Percentiles rank a stretch among this genome's conserved stretches.
Conservation (phyloP, 2,329 filamentous ascomycete species). For the Exutisphaerella laricina region DNA sequence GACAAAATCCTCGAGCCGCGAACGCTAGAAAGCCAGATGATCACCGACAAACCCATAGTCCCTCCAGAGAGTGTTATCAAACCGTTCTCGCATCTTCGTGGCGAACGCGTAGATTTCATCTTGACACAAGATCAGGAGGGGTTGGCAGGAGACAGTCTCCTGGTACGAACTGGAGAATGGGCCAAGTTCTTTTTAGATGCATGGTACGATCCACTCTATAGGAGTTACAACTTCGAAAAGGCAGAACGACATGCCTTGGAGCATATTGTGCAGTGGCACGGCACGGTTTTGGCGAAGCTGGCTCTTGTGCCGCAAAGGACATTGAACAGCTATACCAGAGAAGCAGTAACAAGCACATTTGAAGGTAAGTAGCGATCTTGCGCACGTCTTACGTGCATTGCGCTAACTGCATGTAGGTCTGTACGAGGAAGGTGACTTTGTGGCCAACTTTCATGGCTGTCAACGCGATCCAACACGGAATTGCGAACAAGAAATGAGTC, state of each 20-base stretch:
- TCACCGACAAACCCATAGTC: conserved; percentile 78
- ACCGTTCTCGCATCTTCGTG: conserved; percentile 78
- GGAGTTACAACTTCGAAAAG: conserved; percentile 93
- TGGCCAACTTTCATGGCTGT: conserved; percentile 74
- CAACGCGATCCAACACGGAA: conserved; percentile 48
- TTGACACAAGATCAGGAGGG: conserved; percentile 80
- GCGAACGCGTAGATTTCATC: conserved; percentile 72
- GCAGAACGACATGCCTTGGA: conserved; percentile 85
- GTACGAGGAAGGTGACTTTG: conserved; percentile 79
- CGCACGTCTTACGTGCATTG: not conserved
- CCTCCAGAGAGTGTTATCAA: conserved; percentile 96
- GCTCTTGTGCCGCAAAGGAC: conserved; percentile 81
- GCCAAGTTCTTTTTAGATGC: conserved; percentile 87
- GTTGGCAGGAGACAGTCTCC: conserved; percentile 68
- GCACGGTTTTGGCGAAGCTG: conserved; percentile 84
- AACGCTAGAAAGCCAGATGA: conserved; percentile 71
- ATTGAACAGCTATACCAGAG: conserved; percentile 69
- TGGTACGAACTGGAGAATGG: conserved; percentile 82
- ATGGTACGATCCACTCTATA: conserved; percentile 93
- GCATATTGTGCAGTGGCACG: conserved; percentile 70
- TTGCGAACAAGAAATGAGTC: conserved; percentile 63
- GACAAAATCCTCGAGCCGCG: conserved; percentile 62
- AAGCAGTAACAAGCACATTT: conserved; percentile 31
- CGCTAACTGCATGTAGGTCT: conserved; percentile 36
- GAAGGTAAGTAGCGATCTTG: conserved; percentile 20